Conservation (phyloP, 768 basidiomycete species). For the Udeniomyces megalosporus region DNA sequence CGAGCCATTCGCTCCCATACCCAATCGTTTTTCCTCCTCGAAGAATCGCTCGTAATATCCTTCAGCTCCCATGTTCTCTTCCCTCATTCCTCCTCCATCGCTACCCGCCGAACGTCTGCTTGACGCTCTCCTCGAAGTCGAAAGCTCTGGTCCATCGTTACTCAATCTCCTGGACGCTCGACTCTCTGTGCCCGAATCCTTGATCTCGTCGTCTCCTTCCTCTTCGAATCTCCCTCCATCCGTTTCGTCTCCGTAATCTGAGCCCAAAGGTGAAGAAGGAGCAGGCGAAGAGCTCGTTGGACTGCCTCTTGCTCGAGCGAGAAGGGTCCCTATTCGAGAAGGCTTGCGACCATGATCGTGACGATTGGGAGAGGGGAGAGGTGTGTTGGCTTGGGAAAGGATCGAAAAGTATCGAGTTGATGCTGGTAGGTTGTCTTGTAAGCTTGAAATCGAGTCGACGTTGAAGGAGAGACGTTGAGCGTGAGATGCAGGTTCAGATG, state of each 20-base stretch:
- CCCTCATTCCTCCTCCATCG: neutral
- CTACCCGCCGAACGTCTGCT: no score
- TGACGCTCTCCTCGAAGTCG: neutral
- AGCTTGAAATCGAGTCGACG: neutral
- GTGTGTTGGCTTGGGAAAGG: constrained; percentile 12
- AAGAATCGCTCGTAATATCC: constrained; percentile 91
- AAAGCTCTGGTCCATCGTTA: neutral
- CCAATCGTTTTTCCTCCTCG: constrained; percentile 68
- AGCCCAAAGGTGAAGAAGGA: neutral
- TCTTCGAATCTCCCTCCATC: neutral
- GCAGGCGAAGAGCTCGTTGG: neutral
- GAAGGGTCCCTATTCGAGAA: neutral
- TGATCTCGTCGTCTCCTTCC: neutral
- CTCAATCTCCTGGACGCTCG: no score
- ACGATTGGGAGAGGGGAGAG: neutral
- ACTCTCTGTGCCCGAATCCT: neutral
- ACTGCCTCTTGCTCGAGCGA: neutral
- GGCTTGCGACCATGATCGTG: neutral
- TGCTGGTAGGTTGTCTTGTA: neutral
- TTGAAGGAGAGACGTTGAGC: neutral
- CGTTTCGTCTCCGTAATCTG: neutral
- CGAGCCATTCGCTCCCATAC: constrained; percentile 81
- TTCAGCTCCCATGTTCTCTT: constrained; percentile 36
- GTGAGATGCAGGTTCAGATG: neutral
- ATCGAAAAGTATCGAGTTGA: constrained; percentile 10